Evolutionary conservation across 345 rosid species (phyloP).

Genomic region (Aquilaria yunnanensis): DNA sequence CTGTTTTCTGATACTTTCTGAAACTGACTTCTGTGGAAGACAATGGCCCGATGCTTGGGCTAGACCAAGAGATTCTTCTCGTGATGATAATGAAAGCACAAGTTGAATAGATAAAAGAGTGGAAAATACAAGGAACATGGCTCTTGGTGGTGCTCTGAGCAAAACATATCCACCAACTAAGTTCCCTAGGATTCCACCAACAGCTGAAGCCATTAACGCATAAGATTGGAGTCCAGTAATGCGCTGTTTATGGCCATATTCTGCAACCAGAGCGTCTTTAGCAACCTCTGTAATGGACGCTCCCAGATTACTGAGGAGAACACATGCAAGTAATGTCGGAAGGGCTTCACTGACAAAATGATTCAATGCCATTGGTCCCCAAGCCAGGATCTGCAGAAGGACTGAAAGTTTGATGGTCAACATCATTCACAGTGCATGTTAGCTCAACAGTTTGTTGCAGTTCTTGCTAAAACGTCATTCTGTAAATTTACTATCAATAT

Average conservation of each 20-base stretch:
- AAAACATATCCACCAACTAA: conserved; percentile 66
- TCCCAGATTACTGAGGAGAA: conserved; percentile 71
- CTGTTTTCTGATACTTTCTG: conserved; percentile 38
- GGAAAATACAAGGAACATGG: conserved; percentile 52
- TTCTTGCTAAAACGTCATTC: background rate
- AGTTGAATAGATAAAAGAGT: conserved; percentile 53
- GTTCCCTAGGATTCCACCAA: conserved; percentile 79
- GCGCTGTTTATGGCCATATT: conserved; percentile 56
- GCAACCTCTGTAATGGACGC: conserved; percentile 87
- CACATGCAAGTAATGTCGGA: conserved; percentile 57
- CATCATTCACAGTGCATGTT: conserved; percentile 1
- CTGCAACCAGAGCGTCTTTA: conserved; percentile 85
- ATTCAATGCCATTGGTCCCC: conserved; percentile 70
- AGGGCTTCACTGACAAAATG: conserved; percentile 55
- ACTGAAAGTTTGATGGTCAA: conserved; percentile 34
- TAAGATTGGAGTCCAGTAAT: conserved; percentile 67
- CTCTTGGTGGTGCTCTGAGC: conserved; percentile 35
- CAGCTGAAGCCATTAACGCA: conserved; percentile 82
- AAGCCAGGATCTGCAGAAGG: conserved; percentile 66
- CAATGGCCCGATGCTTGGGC: conserved; percentile 21
- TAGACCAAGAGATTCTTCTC: conserved; percentile 57
- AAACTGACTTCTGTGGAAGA: conserved; percentile 25
- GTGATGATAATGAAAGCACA: conserved; percentile 33
- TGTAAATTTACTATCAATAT: too few relatives aligned
- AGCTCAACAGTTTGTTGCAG: background rate